phyloP scores from a whole-genome alignment of 441 rosid genomes.

The Capsella rubella region DNA sequence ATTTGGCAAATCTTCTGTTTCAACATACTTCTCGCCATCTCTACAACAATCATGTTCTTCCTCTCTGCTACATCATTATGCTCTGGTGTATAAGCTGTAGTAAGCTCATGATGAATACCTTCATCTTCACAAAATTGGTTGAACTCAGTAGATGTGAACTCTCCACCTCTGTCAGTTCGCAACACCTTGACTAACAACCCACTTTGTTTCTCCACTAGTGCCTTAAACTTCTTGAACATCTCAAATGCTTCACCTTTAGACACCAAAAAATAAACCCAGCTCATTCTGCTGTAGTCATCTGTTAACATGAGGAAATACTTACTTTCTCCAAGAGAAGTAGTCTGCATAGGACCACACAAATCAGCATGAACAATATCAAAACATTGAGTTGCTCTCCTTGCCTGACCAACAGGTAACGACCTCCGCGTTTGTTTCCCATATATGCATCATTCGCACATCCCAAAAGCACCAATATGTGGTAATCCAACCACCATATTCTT shows the following conservation, averaged over 20 bases:
- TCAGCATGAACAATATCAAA: not conserved
- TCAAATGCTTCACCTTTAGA: not conserved
- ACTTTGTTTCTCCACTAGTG: not conserved
- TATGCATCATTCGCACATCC: not conserved
- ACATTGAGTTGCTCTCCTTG: too few species aligned
- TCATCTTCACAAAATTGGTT: not conserved
- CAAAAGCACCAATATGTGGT: not conserved
- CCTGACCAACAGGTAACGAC: not conserved
- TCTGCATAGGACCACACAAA: not conserved
- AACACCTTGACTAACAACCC: not conserved
- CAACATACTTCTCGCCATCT: constrained; percentile 13
- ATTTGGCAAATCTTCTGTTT: constrained; percentile 5
- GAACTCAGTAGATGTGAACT: not conserved
- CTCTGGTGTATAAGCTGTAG: not conserved
- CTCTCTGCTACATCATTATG: not conserved
- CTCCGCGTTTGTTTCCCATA: not conserved
- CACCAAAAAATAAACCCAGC: not conserved
- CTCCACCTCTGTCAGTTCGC: not conserved
- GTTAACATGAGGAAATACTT: not conserved
- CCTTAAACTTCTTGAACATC: not conserved
- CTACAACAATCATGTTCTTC: not conserved
- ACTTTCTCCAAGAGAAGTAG: not conserved
- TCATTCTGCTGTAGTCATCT: constrained; percentile 12
- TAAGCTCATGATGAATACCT: constrained; percentile 4
- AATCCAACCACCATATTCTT: not conserved